phyloP scores from a whole-genome alignment of 1,284 basidiomycete genomes.

The Coniferiporia sulphurascens region DNA sequence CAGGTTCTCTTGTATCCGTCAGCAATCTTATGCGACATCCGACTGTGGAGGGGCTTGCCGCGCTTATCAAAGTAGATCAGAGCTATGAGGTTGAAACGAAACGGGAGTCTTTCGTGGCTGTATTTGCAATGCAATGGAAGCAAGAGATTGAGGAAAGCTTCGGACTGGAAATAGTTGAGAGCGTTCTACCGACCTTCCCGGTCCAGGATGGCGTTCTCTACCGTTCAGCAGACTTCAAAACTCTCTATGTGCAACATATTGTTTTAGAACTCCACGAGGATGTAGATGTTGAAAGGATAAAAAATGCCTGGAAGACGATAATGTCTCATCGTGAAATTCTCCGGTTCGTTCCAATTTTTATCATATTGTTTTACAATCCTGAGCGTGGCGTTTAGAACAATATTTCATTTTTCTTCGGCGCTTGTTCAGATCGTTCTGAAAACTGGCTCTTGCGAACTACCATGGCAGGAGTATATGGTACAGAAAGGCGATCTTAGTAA shows the following conservation, averaged over 20 bases:
- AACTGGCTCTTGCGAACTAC: constrained; percentile 22
- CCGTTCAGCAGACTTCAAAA: constrained; percentile 34
- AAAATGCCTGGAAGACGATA: constrained; percentile 33
- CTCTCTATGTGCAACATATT: constrained; percentile 46
- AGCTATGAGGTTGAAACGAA: neutral
- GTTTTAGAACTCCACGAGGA: constrained; percentile 29
- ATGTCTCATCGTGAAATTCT: constrained; percentile 35
- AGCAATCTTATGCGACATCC: constrained; percentile 39
- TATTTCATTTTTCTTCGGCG: constrained; percentile 38
- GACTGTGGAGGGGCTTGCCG: constrained; percentile 32
- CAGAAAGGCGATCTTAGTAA: constrained; percentile 16
- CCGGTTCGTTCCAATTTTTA: constrained; percentile 29
- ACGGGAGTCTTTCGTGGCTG: constrained; percentile 20
- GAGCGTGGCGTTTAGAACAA: constrained; percentile 31
- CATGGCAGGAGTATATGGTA: constrained; percentile 27
- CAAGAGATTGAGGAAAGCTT: constrained; percentile 28
- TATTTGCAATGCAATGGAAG: constrained; percentile 29
- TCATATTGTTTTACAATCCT: neutral
- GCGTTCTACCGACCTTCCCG: constrained; percentile 41
- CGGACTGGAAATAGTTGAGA: constrained; percentile 26
- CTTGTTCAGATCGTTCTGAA: constrained; percentile 40
- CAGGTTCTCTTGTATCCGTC: constrained; percentile 28
- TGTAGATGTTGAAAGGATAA: constrained; percentile 26
- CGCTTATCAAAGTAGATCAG: constrained; percentile 21
- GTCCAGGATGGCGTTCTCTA: constrained; percentile 47